Evolutionary conservation across 2,329 filamentous ascomycete species (phyloP), one percentile per base, ranked within the genome.

Genomic region (Botrytis porri): DNA sequence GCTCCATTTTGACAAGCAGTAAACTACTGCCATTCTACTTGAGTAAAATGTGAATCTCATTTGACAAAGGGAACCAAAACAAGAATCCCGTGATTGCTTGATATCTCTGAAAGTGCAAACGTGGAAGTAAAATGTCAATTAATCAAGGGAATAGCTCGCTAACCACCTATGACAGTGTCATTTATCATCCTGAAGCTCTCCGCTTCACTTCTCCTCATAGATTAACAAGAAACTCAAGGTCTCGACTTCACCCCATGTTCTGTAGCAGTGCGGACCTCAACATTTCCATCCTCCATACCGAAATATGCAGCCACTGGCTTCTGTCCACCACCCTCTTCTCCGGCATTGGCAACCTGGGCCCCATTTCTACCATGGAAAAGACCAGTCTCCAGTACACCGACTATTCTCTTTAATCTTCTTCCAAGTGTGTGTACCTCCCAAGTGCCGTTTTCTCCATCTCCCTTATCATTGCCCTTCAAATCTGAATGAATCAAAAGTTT

Each of bases 291-390:
- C 62, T 92, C 88, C 89, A 96, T 93, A 51, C 96, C 96, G 83
- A 98, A 99, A 84, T 98, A 99, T 37, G 94, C 95, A 41, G 94
- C 94, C 20, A 98, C 88, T 0, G 96, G 96, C 84, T 95, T 97
- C 84, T 98, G 94, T 0, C 93, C 94, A 65, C 92, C 91, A 65
- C 89, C 83, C 71, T 86, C 85, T 79, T 86, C 83, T 76, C 89
- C 86, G 73, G 87, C 85, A 71, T 87, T 84, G 60, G 87, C 88
- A 74, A 89, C 88, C 81, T 97, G 86, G 25, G 88, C 84, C 0
- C 95, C 95, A 74, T 95, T 95, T 79, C 90, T 81, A 5, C 95
- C 95, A 60, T 90, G 89, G 84, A 99, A 99, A 63, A 99, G 87
- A 22, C 96, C 96, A 41, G 97, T 95, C 81, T 97, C 96, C 70